A percentile compares a stretch with the other conserved stretches of the same genome.
Evolutionary conservation across 2,329 filamentous ascomycete species (phyloP).

Genomic region (Geosmithia flava): DNA sequence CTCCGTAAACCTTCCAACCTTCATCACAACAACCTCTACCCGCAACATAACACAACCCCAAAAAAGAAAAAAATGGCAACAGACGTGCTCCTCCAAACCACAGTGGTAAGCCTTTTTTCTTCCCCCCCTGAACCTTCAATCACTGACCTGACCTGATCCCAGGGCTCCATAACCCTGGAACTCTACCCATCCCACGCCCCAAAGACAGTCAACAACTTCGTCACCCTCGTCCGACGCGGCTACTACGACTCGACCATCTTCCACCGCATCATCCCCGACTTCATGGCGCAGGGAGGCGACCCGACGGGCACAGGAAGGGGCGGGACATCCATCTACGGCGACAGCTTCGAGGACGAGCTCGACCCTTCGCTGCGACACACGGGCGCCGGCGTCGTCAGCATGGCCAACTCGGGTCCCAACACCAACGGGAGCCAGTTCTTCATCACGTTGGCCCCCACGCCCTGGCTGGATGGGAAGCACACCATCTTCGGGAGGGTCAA

Average conservation of each 20-base stretch:
- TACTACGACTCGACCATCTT: slow-evolving; percentile 84
- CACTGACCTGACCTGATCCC: slow-evolving; percentile 1
- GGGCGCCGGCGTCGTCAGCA: slow-evolving; percentile 83
- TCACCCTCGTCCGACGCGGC: slow-evolving; percentile 62
- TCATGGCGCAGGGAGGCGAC: slow-evolving; percentile 95
- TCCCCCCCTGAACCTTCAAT: neutral
- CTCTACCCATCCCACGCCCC: slow-evolving; percentile 86
- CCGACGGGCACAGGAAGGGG: slow-evolving; percentile 88
- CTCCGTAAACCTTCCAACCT: no score
- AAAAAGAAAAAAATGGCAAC: slow-evolving; percentile 48
- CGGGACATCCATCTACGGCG: slow-evolving; percentile 80
- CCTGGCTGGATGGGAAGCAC: slow-evolving; percentile 95
- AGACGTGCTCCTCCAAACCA: slow-evolving; percentile 70
- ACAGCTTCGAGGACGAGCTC: slow-evolving; percentile 92
- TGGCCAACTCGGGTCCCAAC: slow-evolving; percentile 90
- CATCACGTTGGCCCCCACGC: slow-evolving; percentile 84
- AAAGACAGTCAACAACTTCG: slow-evolving; percentile 80
- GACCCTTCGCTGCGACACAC: slow-evolving; percentile 69
- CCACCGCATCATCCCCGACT: slow-evolving; percentile 89
- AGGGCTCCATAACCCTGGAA: slow-evolving; percentile 79
- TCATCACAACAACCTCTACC: no score
- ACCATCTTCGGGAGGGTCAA: slow-evolving; percentile 92
- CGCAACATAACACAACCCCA: no score
- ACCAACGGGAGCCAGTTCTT: slow-evolving; percentile 97
- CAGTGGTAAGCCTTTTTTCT: slow-evolving; percentile 49